Evolutionary conservation across 2,329 filamentous ascomycete species (phyloP), one percentile per base, ranked within the genome.

Genomic region (Lasiodiplodia hormozganensis): DNA sequence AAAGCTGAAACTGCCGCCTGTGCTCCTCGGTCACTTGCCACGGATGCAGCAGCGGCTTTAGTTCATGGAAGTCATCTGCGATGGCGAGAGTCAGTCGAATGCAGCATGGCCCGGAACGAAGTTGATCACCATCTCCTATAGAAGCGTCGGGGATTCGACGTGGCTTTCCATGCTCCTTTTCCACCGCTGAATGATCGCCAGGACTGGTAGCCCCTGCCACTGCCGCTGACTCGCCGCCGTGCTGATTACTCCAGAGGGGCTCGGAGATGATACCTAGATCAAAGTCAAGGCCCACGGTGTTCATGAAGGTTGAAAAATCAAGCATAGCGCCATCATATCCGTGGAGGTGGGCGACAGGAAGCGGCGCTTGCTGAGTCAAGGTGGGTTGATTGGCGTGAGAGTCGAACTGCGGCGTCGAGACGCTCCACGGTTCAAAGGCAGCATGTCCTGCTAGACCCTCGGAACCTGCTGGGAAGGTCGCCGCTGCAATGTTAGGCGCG

Each of bases 31-130:
- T 65, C 23, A 65, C 43, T 34, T 54, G 62, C 62, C 62, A 65
- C 12, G 62, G 62, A n/a, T 38, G 49, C n/a, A 34, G 16, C n/a
- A 65, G 49, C 62, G 62, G 62, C 62, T 65, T 65, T n/a, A 65
- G 31, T 38, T 65, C 62, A 31, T 65, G 62, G 62, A 65, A 65
- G 36, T 65, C 62, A 40, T 65, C 62, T 65, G 62, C 14, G 16
- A 7, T 47, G 11, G n/a, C 23, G 31, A 31, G 31, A 18, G 40
- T 62, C 40, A 62, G 58, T 34, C 14, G 12, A 25, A 49, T 3
- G 21, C 51, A n/a, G 14, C 70, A 70, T 25, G 66, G 73, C 71
- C 38, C 73, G 71, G 23, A 18, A 23, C 49, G 40, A 16, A 18
- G 21, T 23, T 34, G 18, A 8, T 38, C 51, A 65, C 62, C 62